Evolutionary conservation across 768 basidiomycete species (phyloP).

Genomic region (Mycena latifolia): DNA sequence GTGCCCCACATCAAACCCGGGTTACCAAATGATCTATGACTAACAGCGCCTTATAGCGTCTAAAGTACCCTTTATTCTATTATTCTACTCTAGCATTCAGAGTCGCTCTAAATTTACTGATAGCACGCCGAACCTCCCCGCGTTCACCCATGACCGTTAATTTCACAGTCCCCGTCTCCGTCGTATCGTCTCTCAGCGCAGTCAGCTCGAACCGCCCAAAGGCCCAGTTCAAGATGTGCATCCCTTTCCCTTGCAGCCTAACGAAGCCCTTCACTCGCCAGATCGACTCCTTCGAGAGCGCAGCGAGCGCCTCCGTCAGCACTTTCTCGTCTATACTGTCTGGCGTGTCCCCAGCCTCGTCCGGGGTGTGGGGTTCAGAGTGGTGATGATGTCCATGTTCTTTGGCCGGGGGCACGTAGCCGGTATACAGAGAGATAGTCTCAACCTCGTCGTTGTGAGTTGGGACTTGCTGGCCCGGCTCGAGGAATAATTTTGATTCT

Average conservation of each 20-base stretch:
- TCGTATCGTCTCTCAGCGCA: conserved; percentile 42
- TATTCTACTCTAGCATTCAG: conserved; percentile 53
- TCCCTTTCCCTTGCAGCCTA: conserved; percentile 54
- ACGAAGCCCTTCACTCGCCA: conserved; percentile 94
- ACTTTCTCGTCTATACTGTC: conserved; percentile 48
- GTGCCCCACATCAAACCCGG: too few relatives aligned
- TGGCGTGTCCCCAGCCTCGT: conserved; percentile 31
- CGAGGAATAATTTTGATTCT: conserved; percentile 81
- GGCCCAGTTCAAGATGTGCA: conserved; percentile 90
- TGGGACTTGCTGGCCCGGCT: conserved; percentile 33
- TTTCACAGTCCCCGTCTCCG: conserved; percentile 55
- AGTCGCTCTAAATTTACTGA: conserved; percentile 63
- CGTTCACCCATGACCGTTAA: conserved; percentile 95
- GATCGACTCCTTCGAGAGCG: conserved; percentile 74
- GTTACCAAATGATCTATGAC: too few relatives aligned
- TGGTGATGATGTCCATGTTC: conserved; percentile 36
- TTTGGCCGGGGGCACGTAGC: conserved; percentile 41
- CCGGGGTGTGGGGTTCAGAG: conserved; percentile 25
- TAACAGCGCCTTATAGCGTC: too few relatives aligned
- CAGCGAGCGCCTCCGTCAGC: conserved; percentile 61
- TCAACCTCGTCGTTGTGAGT: conserved; percentile 89
- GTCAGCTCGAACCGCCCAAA: conserved; percentile 86
- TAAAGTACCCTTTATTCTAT: too few relatives aligned
- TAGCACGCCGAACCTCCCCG: conserved; percentile 77
- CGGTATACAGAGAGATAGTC: conserved; percentile 73